phyloP scores from a whole-genome alignment of 495 filamentous ascomycete genomes.

The Lepidopterella palustris region DNA sequence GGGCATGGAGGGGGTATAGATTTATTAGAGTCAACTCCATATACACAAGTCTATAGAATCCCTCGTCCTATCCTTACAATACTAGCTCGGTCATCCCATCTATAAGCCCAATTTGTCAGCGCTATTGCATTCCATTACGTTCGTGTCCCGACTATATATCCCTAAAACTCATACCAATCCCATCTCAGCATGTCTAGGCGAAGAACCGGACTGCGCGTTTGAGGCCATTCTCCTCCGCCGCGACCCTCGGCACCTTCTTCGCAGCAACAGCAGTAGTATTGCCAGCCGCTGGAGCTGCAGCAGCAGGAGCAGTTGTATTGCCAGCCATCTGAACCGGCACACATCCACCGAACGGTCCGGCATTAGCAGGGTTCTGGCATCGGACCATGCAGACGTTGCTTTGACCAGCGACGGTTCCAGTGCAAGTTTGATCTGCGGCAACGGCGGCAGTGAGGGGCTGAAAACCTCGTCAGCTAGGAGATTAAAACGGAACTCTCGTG shows the following conservation, averaged over 20 bases:
- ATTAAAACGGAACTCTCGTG: background rate
- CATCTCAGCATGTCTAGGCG: too few relatives aligned
- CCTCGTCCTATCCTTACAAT: background rate
- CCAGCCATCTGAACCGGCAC: constrained; percentile 46
- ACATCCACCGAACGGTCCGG: constrained; percentile 49
- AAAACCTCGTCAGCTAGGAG: background rate
- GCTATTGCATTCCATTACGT: background rate
- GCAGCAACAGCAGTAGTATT: constrained; percentile 9
- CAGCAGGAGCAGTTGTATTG: constrained; percentile 1
- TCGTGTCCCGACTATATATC: background rate
- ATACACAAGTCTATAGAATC: too few relatives aligned
- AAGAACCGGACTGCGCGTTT: too few relatives aligned
- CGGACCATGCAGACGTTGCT: constrained; percentile 48
- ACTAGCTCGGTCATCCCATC: background rate
- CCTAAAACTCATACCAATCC: background rate
- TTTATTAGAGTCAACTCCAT: too few relatives aligned
- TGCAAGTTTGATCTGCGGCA: constrained; percentile 44
- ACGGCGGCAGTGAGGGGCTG: constrained; percentile 39
- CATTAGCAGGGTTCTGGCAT: constrained; percentile 45
- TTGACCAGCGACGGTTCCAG: constrained; percentile 48
- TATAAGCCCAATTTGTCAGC: too few relatives aligned
- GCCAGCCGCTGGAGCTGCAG: constrained; percentile 8
- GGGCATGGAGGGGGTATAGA: too few relatives aligned
- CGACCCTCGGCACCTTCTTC: background rate
- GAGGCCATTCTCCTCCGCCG: background rate